Evolutionary conservation across 805 yeast species (phyloP), one percentile per base, ranked within the genome.

Genomic region (Kazachstania kunashirensis): DNA sequence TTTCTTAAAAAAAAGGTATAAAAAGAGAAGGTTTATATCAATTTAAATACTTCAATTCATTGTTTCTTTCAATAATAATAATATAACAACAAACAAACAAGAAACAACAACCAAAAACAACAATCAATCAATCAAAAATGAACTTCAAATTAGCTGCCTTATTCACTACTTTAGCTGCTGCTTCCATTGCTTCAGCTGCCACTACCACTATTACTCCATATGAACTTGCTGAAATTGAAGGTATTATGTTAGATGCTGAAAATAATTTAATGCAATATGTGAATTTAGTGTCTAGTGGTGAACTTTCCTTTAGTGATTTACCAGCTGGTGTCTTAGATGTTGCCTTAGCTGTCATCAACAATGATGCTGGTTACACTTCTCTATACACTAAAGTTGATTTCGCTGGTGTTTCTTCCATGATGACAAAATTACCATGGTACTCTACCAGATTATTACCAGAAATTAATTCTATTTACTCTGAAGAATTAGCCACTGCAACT

Each of bases 371-470:
- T 16, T 59, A 54, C 49, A 59, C 65, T 37, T 43, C 59, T 16
- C 46, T 55, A 39, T 57, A 40, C 44, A 8, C 37, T 15, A 36
- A 45, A 31, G 44, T 61, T 32, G 57, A 57, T 39, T 41, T 45
- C 34, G 27, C 36, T 36, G 49, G 48, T 23, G 57, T 57, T 24
- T 40, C 49, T 8, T 26, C 53, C 10, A 47, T 54, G 43, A 41
- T 59, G 20, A 55, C 62, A 19, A 57, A 49, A 23, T 40, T 59
- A 26, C 61, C 62, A 44, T 59, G 62, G 62, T 59, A 51, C 39
- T 44, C 54, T 9, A 32, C 48, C 28, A 51, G 57, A 41, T 30
- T 54, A n/a, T 38, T 38, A 19, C 40, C 52, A 14, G 42, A 32
- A 17, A 30, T 46, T 11, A 30, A 35, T 6, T 31, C 36, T 24